Evolutionary conservation across 2,329 filamentous ascomycete species (phyloP), one percentile per base, ranked within the genome.

Genomic region (Blastomyces emzantsi): DNA sequence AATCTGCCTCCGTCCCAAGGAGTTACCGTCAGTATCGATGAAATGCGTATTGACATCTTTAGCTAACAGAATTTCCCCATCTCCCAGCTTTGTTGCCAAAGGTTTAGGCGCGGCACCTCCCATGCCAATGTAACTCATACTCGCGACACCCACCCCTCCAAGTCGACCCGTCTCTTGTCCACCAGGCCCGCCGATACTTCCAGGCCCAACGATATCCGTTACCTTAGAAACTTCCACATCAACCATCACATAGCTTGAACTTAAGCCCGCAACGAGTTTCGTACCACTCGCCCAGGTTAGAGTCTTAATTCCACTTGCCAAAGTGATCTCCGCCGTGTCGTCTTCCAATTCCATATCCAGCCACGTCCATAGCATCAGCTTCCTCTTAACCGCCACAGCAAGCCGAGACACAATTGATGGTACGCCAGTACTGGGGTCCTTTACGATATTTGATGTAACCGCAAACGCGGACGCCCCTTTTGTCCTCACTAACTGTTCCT

Each of bases 31-130:
- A 13, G 88, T 85, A 64, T 94, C 88, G 68, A 96, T 89, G 73
- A 99, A 99, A 61, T 97, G 79, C 1, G 92, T 96, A 74, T 97
- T 96, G 70, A 97, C 91, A 70, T 99, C 94, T 75, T 96, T 96
- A n/a, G 93, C 91, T n/a, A 99, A 82, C 64, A 99, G 78, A 73
- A 97, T 85, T 76, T 97, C 85, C 4, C 90, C 90, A 67, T 95
- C 90, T 2, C 86, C 85, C 15, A 99, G 81, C 69, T 88, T 88
- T 6, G 92, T 88, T 6, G 90, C 90, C 70, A 99, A 82, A 7
- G 94, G 95, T 71, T 90, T 95, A 1, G 94, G 93, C 63, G 93
- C 90, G 79, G 92, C 94, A 52, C 90, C 90, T 60, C 90, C 92
- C 73, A 97, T 87, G 0, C 93, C 93, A 84, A 97, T 96, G 73